These are phyloP conservation scores for Obelidium mucronatum DNA, from an alignment of 192 early-diverging fungal genomes.

Conservation along the genomic window DNA sequence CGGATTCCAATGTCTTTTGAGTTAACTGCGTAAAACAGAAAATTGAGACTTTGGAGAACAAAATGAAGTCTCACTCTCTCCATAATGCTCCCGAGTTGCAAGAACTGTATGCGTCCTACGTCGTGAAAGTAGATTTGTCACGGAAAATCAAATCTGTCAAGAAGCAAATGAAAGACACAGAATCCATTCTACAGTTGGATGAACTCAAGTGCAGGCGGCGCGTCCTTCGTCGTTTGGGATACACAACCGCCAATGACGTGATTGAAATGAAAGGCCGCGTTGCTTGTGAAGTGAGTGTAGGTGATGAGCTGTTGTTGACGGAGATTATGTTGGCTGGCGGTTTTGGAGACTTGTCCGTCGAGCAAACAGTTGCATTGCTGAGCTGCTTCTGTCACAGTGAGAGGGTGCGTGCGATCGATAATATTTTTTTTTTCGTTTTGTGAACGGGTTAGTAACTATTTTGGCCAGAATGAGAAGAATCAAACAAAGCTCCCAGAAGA, in stretches of 20 bases:
- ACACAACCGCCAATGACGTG: constrained; percentile 81
- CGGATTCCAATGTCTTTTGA: neutral
- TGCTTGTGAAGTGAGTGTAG: constrained; percentile 94
- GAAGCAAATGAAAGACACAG: constrained; percentile 77
- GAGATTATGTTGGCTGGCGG: constrained; percentile 97
- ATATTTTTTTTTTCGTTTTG: constrained; percentile 17
- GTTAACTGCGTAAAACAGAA: constrained; percentile 50
- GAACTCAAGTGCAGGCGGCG: constrained; percentile 91
- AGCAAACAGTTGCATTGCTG: constrained; percentile 85
- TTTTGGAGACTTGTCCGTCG: constrained; percentile 90
- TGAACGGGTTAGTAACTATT: neutral
- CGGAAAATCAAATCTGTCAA: constrained; percentile 71
- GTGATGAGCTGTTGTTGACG: constrained; percentile 92
- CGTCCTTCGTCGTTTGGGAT: constrained; percentile 91
- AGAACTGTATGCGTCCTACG: constrained; percentile 67
- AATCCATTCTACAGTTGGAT: constrained; percentile 88
- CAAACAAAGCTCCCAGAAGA: constrained; percentile 64
- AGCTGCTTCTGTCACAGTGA: constrained; percentile 94
- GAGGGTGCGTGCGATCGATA: too few relatives aligned
- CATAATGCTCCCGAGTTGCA: constrained; percentile 60
- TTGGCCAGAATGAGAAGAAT: constrained; percentile 8
- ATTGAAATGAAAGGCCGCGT: constrained; percentile 98
- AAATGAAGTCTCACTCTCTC: constrained; percentile 69
- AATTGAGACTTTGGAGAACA: constrained; percentile 74
- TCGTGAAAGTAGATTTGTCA: constrained; percentile 67